These are phyloP conservation scores for Malbranchea zuffiana DNA, from an alignment of 2,329 filamentous ascomycete species.

Conservation along the genomic window DNA sequence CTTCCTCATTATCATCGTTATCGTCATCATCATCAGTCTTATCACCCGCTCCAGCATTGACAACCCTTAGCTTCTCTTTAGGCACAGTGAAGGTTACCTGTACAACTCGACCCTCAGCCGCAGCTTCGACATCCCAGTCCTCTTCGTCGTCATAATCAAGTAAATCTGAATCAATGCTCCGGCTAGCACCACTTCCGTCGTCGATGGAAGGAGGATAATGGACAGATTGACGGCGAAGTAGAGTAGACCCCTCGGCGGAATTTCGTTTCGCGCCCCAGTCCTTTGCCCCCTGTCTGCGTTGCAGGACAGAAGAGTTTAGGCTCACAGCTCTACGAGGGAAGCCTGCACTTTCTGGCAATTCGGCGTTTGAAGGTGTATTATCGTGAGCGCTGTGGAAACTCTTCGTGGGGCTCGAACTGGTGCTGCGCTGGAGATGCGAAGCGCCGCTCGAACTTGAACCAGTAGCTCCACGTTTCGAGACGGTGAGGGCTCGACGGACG, in stretches of 20 bases:
- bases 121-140: constrained; percentile 68
- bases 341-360: constrained; percentile 7
- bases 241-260: constrained; percentile 11
- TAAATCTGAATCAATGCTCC: constrained; percentile 7
- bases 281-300: constrained; percentile 40
- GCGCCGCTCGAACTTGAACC: constrained; percentile 1
- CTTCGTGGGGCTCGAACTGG: constrained; percentile 21
- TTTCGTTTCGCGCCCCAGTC: constrained; percentile 40
- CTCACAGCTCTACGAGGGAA: constrained; percentile 38
- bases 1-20: constrained; percentile 7
- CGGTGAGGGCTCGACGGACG: constrained; percentile 51
- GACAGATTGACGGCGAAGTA: constrained; percentile 10
- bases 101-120: constrained; percentile 59
- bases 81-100: constrained; percentile 92
- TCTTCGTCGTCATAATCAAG: constrained; percentile 26
- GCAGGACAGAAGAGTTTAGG: constrained; percentile 39
- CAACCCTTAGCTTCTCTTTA: constrained; percentile 73
- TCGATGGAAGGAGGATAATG: constrained; percentile 7
- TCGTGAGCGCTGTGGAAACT: constrained; percentile 13
- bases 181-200: constrained; percentile 4
- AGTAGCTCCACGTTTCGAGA: constrained; percentile 15
- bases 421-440: constrained; percentile 13
- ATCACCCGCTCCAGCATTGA: constrained; percentile 55
- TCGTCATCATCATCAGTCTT: constrained; percentile 20
- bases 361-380: background rate